A percentile compares a stretch with the other conserved stretches of the same genome.
phyloP scores from a whole-genome alignment of 345 rosid species.

The Linum tenue region DNA sequence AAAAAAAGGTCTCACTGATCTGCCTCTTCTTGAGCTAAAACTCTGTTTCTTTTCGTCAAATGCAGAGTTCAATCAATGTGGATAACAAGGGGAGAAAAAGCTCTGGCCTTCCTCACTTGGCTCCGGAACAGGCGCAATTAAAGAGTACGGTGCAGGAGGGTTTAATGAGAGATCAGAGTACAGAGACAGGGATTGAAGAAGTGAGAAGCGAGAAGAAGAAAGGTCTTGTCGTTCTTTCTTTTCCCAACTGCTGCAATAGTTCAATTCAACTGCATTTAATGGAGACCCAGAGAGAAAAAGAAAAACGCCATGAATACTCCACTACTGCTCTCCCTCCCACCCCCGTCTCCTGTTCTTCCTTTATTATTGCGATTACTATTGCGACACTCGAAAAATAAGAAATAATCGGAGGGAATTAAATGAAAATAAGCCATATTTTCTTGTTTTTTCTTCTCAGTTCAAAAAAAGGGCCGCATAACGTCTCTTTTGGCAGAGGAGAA shows the following conservation, averaged over 20 bases:
- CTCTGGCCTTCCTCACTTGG: no score
- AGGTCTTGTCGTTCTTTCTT: neutral
- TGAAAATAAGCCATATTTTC: no score
- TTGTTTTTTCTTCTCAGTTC: neutral
- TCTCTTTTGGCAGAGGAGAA: conserved; percentile 46
- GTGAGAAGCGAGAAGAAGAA: conserved; percentile 3
- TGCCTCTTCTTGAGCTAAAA: neutral
- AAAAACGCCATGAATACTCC: neutral
- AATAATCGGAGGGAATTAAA: no score
- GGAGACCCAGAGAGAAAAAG: conserved; percentile 8
- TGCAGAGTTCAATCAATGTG: no score
- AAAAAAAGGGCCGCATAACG: conserved; percentile 31
- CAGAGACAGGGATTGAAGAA: neutral
- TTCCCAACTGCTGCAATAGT: conserved; percentile 8
- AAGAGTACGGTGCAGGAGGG: neutral
- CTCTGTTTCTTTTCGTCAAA: no score
- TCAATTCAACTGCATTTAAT: conserved; percentile 36
- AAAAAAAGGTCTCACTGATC: neutral
- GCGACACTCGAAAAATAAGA: no score
- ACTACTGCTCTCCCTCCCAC: neutral
- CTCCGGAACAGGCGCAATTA: neutral
- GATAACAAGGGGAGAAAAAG: no score
- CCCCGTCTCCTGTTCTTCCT: neutral
- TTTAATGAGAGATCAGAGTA: conserved; percentile 2
- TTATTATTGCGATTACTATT: no score